phyloP scores from a whole-genome alignment of 352 stramenopile species.

The Phytophthora pseudosyringae region DNA sequence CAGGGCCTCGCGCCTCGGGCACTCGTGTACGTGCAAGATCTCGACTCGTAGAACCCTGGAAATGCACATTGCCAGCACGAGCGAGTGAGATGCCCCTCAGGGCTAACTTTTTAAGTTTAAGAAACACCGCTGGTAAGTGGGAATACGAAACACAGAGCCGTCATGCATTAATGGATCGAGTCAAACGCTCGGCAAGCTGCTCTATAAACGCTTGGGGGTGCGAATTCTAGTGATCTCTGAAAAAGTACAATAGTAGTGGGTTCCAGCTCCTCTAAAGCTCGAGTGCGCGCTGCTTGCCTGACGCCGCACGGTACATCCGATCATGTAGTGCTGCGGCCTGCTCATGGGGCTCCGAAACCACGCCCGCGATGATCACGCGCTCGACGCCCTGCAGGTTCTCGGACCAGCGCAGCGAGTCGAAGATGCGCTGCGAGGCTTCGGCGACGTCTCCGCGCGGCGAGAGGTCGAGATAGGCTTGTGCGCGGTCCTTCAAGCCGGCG shows the following conservation, averaged over 20 bases:
- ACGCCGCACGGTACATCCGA: conserved; percentile 84
- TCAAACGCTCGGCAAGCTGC: conserved; percentile 21
- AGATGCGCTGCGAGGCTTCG: conserved; percentile 82
- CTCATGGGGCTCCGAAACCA: conserved; percentile 60
- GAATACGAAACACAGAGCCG: not conserved
- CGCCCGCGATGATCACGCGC: conserved; percentile 74
- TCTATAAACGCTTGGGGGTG: conserved; percentile 19
- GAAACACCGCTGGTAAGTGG: not conserved
- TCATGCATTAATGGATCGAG: not conserved
- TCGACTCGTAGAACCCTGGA: conserved; percentile 68
- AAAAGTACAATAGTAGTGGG: conserved; percentile 24
- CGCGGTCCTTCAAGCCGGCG: conserved; percentile 45
- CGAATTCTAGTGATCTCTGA: conserved; percentile 25
- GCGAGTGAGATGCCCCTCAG: conserved; percentile 7
- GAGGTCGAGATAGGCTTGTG: conserved; percentile 82
- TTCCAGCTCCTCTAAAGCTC: conserved; percentile 40
- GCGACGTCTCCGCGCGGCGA: conserved; percentile 68
- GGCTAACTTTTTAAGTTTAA: conserved; percentile 21
- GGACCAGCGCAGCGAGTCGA: conserved; percentile 85
- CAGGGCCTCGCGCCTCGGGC: conserved; percentile 78
- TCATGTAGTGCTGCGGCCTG: conserved; percentile 82
- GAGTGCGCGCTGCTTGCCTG: conserved; percentile 67
- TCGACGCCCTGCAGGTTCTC: conserved; percentile 77
- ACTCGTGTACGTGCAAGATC: conserved; percentile 83
- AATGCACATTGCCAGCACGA: conserved; percentile 17